Evolutionary conservation across 331 rosid genomes (phyloP).

Genomic region (Quercus lobata): DNA sequence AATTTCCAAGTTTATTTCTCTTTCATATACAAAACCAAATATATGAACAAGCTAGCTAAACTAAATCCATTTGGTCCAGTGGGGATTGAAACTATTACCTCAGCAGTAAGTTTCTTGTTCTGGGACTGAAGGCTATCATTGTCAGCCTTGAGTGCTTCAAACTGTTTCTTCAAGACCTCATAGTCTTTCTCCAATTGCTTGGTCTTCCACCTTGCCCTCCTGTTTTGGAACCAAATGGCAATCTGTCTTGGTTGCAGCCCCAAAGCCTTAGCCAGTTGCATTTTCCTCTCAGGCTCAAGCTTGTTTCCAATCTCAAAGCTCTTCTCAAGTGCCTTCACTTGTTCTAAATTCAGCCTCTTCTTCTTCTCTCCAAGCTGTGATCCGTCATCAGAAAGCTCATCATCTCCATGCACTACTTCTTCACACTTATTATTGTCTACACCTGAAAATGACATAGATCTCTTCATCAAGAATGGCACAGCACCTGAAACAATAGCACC

Average conservation of each 20-base stretch:
- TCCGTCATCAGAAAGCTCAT: constrained; percentile 85
- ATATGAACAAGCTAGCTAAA: not conserved
- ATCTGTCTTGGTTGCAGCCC: constrained; percentile 82
- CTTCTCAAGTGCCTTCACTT: constrained; percentile 83
- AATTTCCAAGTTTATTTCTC: not conserved
- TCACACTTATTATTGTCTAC: constrained; percentile 42
- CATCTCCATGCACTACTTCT: constrained; percentile 49
- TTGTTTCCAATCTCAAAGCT: constrained; percentile 86
- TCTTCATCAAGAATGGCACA: constrained; percentile 63
- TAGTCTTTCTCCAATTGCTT: constrained; percentile 81
- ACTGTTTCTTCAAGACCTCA: constrained; percentile 70
- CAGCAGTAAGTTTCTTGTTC: constrained; percentile 62
- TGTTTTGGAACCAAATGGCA: constrained; percentile 90
- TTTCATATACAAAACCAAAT: not conserved
- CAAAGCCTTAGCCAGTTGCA: constrained; percentile 73
- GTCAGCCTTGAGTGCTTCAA: constrained; percentile 68
- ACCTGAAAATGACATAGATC: constrained; percentile 89
- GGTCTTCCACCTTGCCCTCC: constrained; percentile 93
- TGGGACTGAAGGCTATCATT: constrained; percentile 70
- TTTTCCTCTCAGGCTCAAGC: constrained; percentile 85
- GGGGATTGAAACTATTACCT: constrained; percentile 40
- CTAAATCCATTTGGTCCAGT: not conserved
- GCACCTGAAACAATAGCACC: constrained; percentile 23
- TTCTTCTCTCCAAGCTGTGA: constrained; percentile 82
- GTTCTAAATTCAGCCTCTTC: constrained; percentile 77